Base-by-base conservation (phyloP, 345 rosid genomes). In the Linum lewisii region DNA sequence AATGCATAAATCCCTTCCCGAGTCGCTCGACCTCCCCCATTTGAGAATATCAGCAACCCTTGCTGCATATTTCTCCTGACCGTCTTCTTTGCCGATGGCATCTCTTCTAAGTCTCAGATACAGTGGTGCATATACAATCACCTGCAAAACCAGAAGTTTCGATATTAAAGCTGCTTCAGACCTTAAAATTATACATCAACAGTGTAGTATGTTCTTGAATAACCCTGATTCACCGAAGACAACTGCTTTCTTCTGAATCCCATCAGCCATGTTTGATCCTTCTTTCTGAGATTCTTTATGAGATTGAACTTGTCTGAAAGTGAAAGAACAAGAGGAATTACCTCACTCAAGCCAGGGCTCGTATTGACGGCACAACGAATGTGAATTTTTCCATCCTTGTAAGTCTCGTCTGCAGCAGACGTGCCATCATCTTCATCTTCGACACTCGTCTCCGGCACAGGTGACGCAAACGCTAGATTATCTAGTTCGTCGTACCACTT, bases 261-360 rank as follows among this genome's bases (percentile, higher is more conserved):
- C 38, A 34, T 34, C 1, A 34, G 10, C 38, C 38, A 34, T 6
- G 38, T 5, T 34, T 34, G 5, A 5, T 6, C 38, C 38, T 5
- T 34, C 10, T 34, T 6, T 6, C 10, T 34, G 0, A 34, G 38
- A 34, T 11, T 34, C 6, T 20, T 49, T 1, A 20, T 10, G 7
- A 18, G 21, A 5, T 49, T 49, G 6, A 15, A 5, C 6, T 49
- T 10, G 19, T 20, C 7, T 49, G 7, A 4, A 15, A 15, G 16
- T 15, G 56, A 18, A 18, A 23, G 22, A 24, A 20, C 21, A 25
- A 37, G 19, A 0, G 2, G 13, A 60, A 10, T 13, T 84, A 93
- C 99, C 89, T 93, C 97, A 54, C 97, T 78, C 54, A 85, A 67
- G 53, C 96, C 99, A 47, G 97, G 96, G 75, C 96, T 85, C 20